phyloP scores from a whole-genome alignment of 805 yeast species.

The Kodamaea hsintzibuensis region DNA sequence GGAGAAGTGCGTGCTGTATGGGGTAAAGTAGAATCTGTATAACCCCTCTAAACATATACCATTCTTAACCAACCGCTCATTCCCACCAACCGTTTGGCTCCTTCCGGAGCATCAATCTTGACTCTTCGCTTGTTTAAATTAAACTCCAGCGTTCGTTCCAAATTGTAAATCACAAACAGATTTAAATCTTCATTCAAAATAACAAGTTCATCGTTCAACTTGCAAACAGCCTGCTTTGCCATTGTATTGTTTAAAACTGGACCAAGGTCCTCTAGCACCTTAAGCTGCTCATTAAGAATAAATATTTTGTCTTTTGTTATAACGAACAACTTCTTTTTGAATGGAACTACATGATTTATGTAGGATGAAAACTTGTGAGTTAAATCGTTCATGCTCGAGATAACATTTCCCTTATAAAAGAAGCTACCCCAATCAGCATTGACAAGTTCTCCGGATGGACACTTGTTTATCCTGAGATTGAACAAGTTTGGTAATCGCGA shows the following conservation, averaged over 20 bases:
- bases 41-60: not conserved
- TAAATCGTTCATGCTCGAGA: not conserved
- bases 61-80: constrained; percentile 6
- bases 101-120: not conserved
- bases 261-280: not conserved
- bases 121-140: not conserved
- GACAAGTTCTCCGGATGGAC: not conserved
- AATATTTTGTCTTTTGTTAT: constrained; percentile 4
- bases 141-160: not conserved
- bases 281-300: not conserved
- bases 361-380: not conserved
- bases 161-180: constrained; percentile 4
- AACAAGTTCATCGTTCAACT: constrained; percentile 1
- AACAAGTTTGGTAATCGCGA: constrained; percentile 2
- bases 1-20: not conserved
- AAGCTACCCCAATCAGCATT: not conserved
- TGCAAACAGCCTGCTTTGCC: constrained; percentile 5
- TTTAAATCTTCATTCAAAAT: constrained; percentile 1
- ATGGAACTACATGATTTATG: constrained; percentile 5
- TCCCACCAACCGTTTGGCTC: constrained; percentile 4
- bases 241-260: constrained; percentile 6
- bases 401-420: not conserved
- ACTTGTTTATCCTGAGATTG: not conserved
- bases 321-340: not conserved
- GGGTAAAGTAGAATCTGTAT: not conserved